Evolutionary conservation across 495 filamentous ascomycete genomes (phyloP).

Genomic region (Aspergillus conjunctus): DNA sequence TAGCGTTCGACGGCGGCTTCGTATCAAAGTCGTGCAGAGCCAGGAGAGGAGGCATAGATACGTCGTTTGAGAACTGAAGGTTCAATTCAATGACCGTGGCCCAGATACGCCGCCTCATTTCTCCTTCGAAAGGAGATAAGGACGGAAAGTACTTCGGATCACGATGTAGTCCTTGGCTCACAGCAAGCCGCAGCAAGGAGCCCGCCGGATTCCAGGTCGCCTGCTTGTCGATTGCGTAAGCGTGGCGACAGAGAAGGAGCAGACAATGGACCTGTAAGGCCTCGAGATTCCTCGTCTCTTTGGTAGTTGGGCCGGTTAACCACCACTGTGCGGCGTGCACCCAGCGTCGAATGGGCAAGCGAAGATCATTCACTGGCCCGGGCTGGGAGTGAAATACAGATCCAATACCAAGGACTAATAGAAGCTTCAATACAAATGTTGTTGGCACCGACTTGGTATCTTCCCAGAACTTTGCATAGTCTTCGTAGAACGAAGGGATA

Average conservation of each 20-base stretch:
- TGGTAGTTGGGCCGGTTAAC: slow-evolving; percentile 53
- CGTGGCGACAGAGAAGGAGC: slow-evolving; percentile 50
- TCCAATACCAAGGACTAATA: slow-evolving; percentile 55
- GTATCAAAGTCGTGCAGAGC: slow-evolving; percentile 57
- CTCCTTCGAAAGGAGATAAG: slow-evolving; percentile 45
- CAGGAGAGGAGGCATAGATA: slow-evolving; percentile 53
- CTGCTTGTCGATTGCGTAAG: slow-evolving; percentile 48
- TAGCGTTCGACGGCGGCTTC: slow-evolving; percentile 51
- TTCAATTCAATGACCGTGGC: slow-evolving; percentile 59
- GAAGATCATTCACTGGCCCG: slow-evolving; percentile 35
- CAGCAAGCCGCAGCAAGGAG: slow-evolving; percentile 53
- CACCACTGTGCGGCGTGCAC: slow-evolving; percentile 55
- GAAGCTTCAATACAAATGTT: slow-evolving; percentile 47
- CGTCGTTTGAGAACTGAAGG: slow-evolving; percentile 52
- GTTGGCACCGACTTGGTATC: slow-evolving; percentile 26
- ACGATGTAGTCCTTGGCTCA: slow-evolving; percentile 63
- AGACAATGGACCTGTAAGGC: slow-evolving; percentile 53
- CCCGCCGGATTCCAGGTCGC: slow-evolving; percentile 61
- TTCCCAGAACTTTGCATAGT: slow-evolving; percentile 35
- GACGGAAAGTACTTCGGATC: slow-evolving; percentile 52
- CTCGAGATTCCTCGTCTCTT: slow-evolving; percentile 45
- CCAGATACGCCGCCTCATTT: slow-evolving; percentile 64
- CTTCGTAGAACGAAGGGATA: slow-evolving; percentile 55
- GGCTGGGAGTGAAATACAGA: slow-evolving; percentile 40
- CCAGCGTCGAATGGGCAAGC: slow-evolving; percentile 46